Conservation (phyloP, 495 filamentous ascomycete species). For the Penicillium chermesinum region DNA sequence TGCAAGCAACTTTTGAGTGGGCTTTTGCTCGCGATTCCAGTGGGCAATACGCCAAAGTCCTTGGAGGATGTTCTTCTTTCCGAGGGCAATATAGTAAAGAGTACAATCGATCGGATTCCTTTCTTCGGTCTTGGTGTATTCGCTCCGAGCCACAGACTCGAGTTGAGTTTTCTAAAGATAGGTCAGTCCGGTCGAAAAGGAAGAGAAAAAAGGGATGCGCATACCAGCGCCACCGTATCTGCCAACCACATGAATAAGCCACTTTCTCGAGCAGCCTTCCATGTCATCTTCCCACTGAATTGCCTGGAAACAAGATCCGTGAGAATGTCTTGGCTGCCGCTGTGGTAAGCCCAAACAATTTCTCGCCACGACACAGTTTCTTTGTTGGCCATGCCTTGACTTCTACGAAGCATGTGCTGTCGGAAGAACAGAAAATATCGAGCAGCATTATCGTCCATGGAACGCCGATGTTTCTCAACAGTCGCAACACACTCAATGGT, state of each 20-base stretch:
- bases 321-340: conserved; percentile 86
- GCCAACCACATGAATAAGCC: conserved; percentile 95
- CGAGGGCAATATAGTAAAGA: conserved; percentile 83
- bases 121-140: conserved; percentile 82
- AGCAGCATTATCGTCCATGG: conserved; percentile 91
- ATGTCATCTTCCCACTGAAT: conserved; percentile 70
- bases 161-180: conserved; percentile 64
- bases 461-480: conserved; percentile 82
- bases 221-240: conserved; percentile 69
- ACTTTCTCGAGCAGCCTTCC: conserved; percentile 78
- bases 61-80: conserved; percentile 86
- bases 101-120: conserved; percentile 94
- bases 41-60: conserved; percentile 94
- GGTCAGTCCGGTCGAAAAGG: conserved; percentile 17
- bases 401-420: conserved; percentile 70
- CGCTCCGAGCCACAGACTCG: conserved; percentile 83
- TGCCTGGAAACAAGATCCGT: conserved; percentile 80
- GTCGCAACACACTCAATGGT: conserved; percentile 84
- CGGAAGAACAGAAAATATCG: conserved; percentile 86
- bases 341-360: conserved; percentile 92
- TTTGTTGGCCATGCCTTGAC: conserved; percentile 53
- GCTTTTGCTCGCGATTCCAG: conserved; percentile 80
- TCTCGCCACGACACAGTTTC: conserved; percentile 83
- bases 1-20: conserved; percentile 68
- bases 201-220: conserved; percentile 16